A percentile compares a stretch with the other conserved stretches of the same genome.
phyloP scores from a whole-genome alignment of 2,329 filamentous ascomycete species.

The Colletotrichum magnum region DNA sequence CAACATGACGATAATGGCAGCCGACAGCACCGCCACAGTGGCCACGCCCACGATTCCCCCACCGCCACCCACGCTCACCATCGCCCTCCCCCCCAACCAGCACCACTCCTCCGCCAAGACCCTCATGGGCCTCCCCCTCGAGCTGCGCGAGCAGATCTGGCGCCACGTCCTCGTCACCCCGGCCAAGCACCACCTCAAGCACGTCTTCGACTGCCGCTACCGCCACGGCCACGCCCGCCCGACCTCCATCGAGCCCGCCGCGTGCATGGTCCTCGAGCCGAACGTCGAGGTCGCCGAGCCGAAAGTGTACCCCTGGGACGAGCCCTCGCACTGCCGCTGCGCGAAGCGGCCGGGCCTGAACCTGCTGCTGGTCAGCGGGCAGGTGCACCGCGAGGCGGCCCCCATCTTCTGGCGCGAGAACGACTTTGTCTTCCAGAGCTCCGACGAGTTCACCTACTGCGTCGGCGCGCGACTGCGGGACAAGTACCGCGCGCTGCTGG shows the following conservation, averaged over 20 bases:
- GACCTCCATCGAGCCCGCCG: conserved; percentile 33
- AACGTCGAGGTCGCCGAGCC: neutral
- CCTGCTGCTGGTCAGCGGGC: conserved; percentile 24
- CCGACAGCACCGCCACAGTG: neutral
- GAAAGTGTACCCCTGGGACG: neutral
- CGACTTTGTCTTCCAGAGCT: conserved; percentile 23
- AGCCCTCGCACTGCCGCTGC: conserved; percentile 19
- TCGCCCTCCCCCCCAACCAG: conserved; percentile 23
- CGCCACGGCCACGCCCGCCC: conserved; percentile 14
- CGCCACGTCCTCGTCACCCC: conserved; percentile 21
- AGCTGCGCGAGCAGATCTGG: conserved; percentile 33
- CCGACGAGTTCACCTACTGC: conserved; percentile 28
- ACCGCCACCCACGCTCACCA: neutral
- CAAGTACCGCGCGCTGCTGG: conserved; percentile 17
- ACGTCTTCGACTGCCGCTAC: conserved; percentile 27
- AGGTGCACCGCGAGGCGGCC: conserved; percentile 29
- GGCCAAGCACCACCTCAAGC: conserved; percentile 13
- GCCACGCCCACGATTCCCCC: neutral
- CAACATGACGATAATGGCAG: neutral
- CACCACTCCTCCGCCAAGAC: conserved; percentile 24
- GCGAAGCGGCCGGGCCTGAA: conserved; percentile 17
- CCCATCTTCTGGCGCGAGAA: conserved; percentile 32
- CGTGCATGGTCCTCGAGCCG: conserved; percentile 19
- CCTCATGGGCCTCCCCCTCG: conserved; percentile 34
- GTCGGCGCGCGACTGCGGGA: conserved; percentile 23